A percentile compares a stretch with the other conserved stretches of the same genome.
Conservation (phyloP, 345 rosid species). For the Gossypium stocksii region DNA sequence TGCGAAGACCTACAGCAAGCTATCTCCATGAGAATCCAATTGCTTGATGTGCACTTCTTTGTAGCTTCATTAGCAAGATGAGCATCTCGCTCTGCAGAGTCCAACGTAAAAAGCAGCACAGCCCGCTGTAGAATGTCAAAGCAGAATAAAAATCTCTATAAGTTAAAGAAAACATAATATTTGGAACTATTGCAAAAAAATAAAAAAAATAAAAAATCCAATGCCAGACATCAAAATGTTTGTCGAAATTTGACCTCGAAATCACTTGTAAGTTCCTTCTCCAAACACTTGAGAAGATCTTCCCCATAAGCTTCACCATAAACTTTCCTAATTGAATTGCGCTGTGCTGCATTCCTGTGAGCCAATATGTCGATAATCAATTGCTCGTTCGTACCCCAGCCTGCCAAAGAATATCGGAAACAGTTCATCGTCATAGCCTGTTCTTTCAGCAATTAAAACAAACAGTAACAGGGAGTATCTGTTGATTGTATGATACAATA, state of each 20-base stretch:
- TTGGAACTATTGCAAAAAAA: not conserved
- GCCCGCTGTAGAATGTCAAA: slow-evolving; percentile 39
- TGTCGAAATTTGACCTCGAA: slow-evolving; percentile 58
- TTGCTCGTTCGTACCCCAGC: slow-evolving; percentile 90
- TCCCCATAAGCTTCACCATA: slow-evolving; percentile 62
- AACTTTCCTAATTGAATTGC: slow-evolving; percentile 44
- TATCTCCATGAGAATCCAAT: slow-evolving; percentile 70
- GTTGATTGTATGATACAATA: not conserved
- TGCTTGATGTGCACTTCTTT: slow-evolving; percentile 57
- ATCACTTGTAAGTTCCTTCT: slow-evolving; percentile 76
- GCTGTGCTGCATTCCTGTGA: slow-evolving; percentile 55
- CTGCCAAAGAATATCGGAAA: slow-evolving; percentile 29
- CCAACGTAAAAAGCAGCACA: slow-evolving; percentile 67
- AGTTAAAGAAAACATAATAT: not conserved
- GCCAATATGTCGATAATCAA: slow-evolving; percentile 61
- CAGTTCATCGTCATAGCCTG: not conserved
- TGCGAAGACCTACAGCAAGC: slow-evolving; percentile 64
- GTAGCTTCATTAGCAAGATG: slow-evolving; percentile 64
- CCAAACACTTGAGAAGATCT: slow-evolving; percentile 66
- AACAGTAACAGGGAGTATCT: not conserved
- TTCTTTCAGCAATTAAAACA: not conserved
- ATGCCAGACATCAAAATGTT: not conserved
- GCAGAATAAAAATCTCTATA: not conserved
- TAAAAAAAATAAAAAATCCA: too few relatives aligned
- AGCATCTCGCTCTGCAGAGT: slow-evolving; percentile 72